A percentile compares a stretch with the other conserved stretches of the same genome.
Evolutionary conservation across 345 rosid species (phyloP).

Genomic region (Bretschneidera sinensis): DNA sequence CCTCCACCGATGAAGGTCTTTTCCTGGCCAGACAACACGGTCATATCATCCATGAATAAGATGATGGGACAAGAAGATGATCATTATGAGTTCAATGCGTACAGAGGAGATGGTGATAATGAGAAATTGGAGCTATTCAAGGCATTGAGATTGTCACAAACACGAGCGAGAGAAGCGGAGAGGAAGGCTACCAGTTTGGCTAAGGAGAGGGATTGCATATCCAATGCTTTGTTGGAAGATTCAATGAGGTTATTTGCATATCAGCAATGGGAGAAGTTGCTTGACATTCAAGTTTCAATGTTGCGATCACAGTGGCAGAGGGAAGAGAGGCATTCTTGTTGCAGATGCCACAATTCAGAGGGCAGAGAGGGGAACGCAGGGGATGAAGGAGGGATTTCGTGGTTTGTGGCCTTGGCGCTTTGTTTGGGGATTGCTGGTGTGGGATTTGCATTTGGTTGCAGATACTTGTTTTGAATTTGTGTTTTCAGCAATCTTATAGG

Average conservation of each 20-base stretch:
- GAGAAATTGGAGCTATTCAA: slow-evolving; percentile 46
- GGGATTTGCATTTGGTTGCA: slow-evolving; percentile 34
- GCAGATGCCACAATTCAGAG: slow-evolving; percentile 1
- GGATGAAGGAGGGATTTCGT: slow-evolving; percentile 14
- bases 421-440: slow-evolving; percentile 48
- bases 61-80: neutral
- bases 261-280: slow-evolving; percentile 44
- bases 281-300: slow-evolving; percentile 40
- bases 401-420: slow-evolving; percentile 35
- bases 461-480: neutral
- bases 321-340: slow-evolving; percentile 2
- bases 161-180: slow-evolving; percentile 69
- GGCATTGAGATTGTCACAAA: slow-evolving; percentile 61
- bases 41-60: slow-evolving; percentile 17
- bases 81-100: neutral
- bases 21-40: slow-evolving; percentile 25
- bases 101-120: slow-evolving; percentile 3
- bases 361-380: slow-evolving; percentile 1
- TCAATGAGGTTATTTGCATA: slow-evolving; percentile 39
- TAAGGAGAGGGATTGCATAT: slow-evolving; percentile 34
- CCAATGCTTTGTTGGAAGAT: slow-evolving; percentile 32
- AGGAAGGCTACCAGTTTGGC: slow-evolving; percentile 33
- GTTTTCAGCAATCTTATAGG: too few relatives aligned
- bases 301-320: slow-evolving; percentile 17
- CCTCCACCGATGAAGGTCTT: slow-evolving; percentile 53